Conservation (phyloP, 176 grass and related monocot species). For the Alopecurus myosuroides region DNA sequence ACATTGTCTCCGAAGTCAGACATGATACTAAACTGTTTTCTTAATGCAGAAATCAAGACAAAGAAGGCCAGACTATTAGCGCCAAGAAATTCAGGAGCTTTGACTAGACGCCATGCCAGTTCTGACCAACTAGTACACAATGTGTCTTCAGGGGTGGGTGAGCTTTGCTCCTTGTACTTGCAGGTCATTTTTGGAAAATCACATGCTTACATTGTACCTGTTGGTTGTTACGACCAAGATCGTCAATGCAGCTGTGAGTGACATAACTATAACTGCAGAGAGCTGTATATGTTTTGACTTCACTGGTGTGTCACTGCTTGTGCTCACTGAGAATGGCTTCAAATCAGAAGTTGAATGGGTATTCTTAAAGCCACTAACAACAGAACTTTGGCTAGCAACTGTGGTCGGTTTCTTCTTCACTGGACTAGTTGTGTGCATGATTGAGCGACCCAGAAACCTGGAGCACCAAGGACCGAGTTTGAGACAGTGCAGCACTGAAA, state of each 20-base stretch:
- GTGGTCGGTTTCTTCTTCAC: constrained; percentile 55
- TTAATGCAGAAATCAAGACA: background rate
- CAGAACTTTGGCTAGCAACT: constrained; percentile 50
- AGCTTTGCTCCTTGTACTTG: background rate
- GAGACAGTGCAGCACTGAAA: constrained; percentile 49
- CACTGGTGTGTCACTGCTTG: constrained; percentile 60
- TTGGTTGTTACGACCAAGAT: constrained; percentile 20
- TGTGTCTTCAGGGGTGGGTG: constrained; percentile 52
- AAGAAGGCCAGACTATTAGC: background rate
- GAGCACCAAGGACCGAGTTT: constrained; percentile 36
- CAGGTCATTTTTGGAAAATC: background rate
- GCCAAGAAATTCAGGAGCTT: background rate
- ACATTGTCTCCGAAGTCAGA: background rate
- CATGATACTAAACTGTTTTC: background rate
- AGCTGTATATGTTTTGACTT: constrained; percentile 44
- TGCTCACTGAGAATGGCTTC: constrained; percentile 20
- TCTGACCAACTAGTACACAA: constrained; percentile 56
- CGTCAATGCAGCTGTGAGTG: constrained; percentile 56
- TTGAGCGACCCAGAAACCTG: constrained; percentile 41
- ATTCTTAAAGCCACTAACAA: constrained; percentile 57
- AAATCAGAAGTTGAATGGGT: constrained; percentile 47
- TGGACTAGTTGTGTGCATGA: constrained; percentile 59
- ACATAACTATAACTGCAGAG: constrained; percentile 53
- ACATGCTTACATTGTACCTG: background rate
- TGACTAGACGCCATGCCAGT: constrained; percentile 11